phyloP scores from a whole-genome alignment of 257 asterid genomes.

The Rubia yunnanensis region DNA sequence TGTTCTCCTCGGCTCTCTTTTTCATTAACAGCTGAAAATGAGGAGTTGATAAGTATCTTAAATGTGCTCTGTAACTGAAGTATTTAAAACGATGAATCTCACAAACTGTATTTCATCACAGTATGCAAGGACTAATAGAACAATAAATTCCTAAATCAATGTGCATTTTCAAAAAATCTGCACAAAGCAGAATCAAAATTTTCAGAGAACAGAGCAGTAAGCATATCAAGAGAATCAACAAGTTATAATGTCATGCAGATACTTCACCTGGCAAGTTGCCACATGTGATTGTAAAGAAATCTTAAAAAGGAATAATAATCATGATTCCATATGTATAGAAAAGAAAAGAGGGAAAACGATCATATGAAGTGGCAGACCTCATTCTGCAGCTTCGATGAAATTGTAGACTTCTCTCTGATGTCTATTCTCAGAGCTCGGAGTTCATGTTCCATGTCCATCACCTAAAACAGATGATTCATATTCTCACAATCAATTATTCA shows the following conservation, averaged over 20 bases:
- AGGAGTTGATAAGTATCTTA: slow-evolving; percentile 10
- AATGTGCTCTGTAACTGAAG: background rate
- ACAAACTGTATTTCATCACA: background rate
- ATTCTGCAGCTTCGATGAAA: slow-evolving; percentile 64
- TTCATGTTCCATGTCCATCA: slow-evolving; percentile 92
- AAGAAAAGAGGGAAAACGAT: background rate
- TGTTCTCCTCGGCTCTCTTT: slow-evolving; percentile 56
- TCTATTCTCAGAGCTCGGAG: slow-evolving; percentile 74
- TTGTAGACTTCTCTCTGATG: slow-evolving; percentile 59
- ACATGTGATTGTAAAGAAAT: background rate
- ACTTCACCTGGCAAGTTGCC: background rate
- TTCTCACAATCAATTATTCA: background rate
- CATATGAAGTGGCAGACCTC: slow-evolving; percentile 44
- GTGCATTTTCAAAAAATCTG: background rate
- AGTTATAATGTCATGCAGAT: background rate
- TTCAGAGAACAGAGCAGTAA: background rate
- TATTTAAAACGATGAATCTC: background rate
- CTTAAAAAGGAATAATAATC: background rate
- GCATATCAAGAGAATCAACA: background rate
- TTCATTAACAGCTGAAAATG: slow-evolving; percentile 58
- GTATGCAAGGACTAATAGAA: background rate
- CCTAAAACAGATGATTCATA: slow-evolving; percentile 33
- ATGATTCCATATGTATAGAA: background rate
- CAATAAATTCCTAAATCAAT: background rate
- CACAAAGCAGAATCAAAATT: background rate